phyloP scores from a whole-genome alignment of 257 asterid genomes.

The Nicotiana tabacum region DNA sequence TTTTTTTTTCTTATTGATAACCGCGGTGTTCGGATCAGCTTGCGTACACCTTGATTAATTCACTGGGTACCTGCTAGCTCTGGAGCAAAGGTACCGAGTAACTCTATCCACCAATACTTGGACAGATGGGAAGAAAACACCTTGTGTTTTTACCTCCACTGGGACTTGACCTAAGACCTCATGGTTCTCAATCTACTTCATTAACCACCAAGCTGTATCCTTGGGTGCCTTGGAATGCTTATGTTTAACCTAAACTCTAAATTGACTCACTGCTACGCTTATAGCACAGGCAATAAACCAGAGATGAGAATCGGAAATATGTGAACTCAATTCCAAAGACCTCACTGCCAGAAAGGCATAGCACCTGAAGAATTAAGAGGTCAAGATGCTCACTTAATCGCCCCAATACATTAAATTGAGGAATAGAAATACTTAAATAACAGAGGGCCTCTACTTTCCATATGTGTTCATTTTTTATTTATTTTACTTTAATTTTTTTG shows the following conservation, averaged over 20 bases:
- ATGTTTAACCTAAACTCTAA: neutral
- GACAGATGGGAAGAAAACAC: no score
- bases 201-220: no score
- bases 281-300: neutral
- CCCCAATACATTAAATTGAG: neutral
- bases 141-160: no score
- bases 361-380: neutral
- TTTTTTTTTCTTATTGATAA: no score
- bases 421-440: neutral
- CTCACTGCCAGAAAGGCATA: constrained; percentile 1
- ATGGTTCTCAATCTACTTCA: no score
- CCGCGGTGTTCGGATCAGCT: no score
- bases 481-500: no score
- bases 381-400: neutral
- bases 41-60: no score
- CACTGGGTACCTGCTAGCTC: no score
- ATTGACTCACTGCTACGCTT: neutral
- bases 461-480: neutral
- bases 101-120: no score
- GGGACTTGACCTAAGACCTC: no score
- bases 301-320: neutral
- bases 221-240: neutral
- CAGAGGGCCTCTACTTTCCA: neutral
- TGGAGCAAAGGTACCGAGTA: no score
- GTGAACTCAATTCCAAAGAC: neutral